These are phyloP conservation scores for Tulasnella sp. DNA, from an alignment of 768 basidiomycete species.

Conservation along the genomic window DNA sequence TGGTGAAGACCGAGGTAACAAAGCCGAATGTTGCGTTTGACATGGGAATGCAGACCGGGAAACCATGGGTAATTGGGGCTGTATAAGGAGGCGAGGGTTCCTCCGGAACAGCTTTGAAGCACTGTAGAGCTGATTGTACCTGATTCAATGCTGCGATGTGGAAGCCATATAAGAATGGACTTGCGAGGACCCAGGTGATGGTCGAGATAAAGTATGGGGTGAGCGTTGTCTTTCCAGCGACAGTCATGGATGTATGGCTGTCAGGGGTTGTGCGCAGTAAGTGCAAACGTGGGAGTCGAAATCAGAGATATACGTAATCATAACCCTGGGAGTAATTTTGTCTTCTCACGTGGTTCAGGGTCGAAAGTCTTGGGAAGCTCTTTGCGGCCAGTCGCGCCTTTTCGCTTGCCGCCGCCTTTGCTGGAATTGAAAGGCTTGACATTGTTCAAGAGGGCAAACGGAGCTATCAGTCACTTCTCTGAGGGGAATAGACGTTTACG, in stretches of 20 bases:
- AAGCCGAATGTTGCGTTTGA: slow-evolving; percentile 70
- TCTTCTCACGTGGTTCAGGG: background rate
- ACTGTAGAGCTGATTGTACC: slow-evolving; percentile 50
- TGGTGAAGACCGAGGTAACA: slow-evolving; percentile 80
- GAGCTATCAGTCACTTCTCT: background rate
- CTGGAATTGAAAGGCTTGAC: background rate
- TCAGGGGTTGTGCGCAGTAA: background rate
- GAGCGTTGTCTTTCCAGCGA: background rate
- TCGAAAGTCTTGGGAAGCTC: background rate
- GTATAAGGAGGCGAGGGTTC: background rate
- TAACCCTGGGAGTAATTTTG: background rate
- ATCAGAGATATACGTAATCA: background rate
- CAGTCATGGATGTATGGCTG: background rate
- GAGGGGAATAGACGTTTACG: background rate
- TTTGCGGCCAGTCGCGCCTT: background rate
- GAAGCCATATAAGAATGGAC: slow-evolving; percentile 67
- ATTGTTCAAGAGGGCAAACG: background rate
- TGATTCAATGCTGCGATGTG: slow-evolving; percentile 91
- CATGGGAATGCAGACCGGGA: slow-evolving; percentile 79
- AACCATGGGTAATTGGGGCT: slow-evolving; percentile 22
- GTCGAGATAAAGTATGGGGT: slow-evolving; percentile 20
- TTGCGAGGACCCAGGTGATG: slow-evolving; percentile 16
- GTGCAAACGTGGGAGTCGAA: background rate
- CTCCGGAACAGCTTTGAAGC: slow-evolving; percentile 6
- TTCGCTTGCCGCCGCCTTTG: background rate